These are phyloP conservation scores for Dendrocalamus latiflorus DNA, from an alignment of 202 grass and related monocot genomes.

Conservation along the genomic window DNA sequence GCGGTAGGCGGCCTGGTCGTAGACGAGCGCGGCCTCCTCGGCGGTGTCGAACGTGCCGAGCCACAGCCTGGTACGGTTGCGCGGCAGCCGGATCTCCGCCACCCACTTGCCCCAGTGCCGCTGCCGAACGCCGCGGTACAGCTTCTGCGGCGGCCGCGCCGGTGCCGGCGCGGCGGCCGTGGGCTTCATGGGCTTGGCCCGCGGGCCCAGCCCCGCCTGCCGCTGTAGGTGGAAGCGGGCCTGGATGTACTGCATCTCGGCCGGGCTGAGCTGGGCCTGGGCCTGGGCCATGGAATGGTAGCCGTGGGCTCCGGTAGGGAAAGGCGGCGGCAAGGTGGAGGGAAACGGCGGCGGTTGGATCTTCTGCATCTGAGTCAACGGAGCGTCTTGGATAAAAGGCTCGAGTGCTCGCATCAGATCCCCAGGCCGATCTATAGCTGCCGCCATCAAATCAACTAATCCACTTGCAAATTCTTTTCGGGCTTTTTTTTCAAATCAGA, in stretches of 20 bases:
- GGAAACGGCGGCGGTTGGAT: not conserved
- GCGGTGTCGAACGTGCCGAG: slow-evolving; percentile 96
- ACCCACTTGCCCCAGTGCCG: slow-evolving; percentile 99
- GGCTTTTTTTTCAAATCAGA: not conserved
- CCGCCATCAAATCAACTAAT: slow-evolving; percentile 26
- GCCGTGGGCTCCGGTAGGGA: slow-evolving; percentile 10
- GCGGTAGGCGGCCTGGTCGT: slow-evolving; percentile 44
- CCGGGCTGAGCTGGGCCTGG: slow-evolving; percentile 15
- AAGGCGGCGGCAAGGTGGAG: too few relatives aligned
- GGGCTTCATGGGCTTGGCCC: slow-evolving; percentile 32
- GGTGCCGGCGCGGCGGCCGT: not conserved
- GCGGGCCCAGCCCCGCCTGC: slow-evolving; percentile 6
- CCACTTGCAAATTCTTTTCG: not conserved
- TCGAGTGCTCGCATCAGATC: slow-evolving; percentile 24
- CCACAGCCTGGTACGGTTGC: slow-evolving; percentile 68
- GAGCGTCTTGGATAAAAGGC: slow-evolving; percentile 1
- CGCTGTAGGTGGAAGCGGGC: slow-evolving; percentile 3
- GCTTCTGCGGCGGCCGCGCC: slow-evolving; percentile 52
- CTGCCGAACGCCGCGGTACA: slow-evolving; percentile 97
- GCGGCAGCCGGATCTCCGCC: slow-evolving; percentile 71
- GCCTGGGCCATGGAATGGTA: not conserved
- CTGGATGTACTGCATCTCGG: not conserved
- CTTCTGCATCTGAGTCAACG: not conserved
- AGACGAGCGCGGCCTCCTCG: slow-evolving; percentile 73
- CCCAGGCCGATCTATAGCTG: slow-evolving; percentile 5